These are phyloP conservation scores for Tylopilus plumbeoviolaceoides DNA, from an alignment of 768 basidiomycete genomes.

Conservation along the genomic window DNA sequence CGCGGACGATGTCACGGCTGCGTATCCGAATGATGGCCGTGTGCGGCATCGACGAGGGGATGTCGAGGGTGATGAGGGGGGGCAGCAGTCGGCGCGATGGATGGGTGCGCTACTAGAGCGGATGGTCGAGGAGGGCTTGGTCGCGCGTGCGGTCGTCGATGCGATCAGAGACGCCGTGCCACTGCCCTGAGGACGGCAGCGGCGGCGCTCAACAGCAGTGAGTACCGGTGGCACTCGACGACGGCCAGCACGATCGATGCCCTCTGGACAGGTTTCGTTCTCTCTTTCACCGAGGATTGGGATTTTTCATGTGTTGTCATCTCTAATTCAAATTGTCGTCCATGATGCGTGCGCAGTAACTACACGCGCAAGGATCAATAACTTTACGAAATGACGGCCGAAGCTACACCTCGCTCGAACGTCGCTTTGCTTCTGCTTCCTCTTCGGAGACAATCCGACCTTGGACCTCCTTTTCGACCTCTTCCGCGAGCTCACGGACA, in stretches of 20 bases:
- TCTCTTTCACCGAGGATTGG: not conserved
- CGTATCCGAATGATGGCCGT: not conserved
- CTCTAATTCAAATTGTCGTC: not conserved
- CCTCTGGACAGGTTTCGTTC: not conserved
- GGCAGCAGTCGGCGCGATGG: constrained; percentile 10
- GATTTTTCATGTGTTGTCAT: not conserved
- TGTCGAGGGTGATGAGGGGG: constrained; percentile 3
- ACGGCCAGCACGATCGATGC: not conserved
- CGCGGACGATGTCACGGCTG: constrained; percentile 21
- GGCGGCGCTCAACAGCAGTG: not conserved
- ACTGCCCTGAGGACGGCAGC: not conserved
- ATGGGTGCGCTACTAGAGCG: constrained; percentile 17
- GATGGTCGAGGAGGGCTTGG: constrained; percentile 13
- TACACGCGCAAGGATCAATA: not conserved
- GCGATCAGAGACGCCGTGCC: constrained; percentile 11
- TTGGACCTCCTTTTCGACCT: constrained; percentile 56
- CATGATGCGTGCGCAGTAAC: not conserved
- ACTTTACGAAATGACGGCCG: not conserved
- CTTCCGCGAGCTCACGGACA: constrained; percentile 53
- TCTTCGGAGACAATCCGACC: constrained; percentile 63
- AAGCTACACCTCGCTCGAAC: constrained; percentile 12
- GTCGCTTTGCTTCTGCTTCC: constrained; percentile 54
- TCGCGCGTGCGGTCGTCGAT: constrained; percentile 8
- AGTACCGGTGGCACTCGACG: constrained; percentile 1
- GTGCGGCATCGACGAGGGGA: no score